Percentiles rank a stretch among this genome's conserved stretches.
phyloP scores from a whole-genome alignment of 1,139 yeast species.

The Saccharomyces uvarum region DNA sequence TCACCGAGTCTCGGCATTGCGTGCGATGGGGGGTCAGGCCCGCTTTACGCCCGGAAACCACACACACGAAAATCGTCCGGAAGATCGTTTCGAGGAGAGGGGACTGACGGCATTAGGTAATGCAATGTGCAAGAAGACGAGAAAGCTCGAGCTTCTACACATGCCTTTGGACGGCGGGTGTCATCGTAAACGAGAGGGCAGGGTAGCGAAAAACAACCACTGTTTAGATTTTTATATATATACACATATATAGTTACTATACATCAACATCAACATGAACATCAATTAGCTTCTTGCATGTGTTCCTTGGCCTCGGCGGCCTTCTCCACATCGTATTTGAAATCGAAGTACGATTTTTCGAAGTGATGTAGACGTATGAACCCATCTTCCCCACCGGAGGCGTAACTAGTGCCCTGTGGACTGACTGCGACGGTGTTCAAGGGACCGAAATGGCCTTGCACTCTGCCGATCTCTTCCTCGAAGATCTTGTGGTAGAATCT shows the following conservation, averaged over 20 bases:
- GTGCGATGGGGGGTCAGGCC: not conserved
- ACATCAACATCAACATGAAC: conserved; percentile 2
- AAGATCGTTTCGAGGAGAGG: not conserved
- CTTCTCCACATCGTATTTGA: conserved; percentile 85
- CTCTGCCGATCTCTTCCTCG: conserved; percentile 93
- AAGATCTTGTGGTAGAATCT: conserved; percentile 92
- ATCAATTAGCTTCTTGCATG: conserved; percentile 18
- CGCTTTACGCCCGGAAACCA: not conserved
- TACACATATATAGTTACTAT: conserved; percentile 3
- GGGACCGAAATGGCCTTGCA: conserved; percentile 98
- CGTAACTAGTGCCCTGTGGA: conserved; percentile 89
- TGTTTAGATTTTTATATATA: not conserved
- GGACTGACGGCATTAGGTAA: not conserved
- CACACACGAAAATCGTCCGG: not conserved
- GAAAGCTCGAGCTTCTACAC: too few relatives aligned
- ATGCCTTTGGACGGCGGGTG: too few relatives aligned
- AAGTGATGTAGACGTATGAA: conserved; percentile 88
- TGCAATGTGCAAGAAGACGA: too few relatives aligned
- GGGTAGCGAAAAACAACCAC: not conserved
- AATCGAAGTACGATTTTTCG: conserved; percentile 86
- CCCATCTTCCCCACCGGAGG: conserved; percentile 98
- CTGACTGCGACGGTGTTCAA: conserved; percentile 88
- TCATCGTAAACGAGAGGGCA: not conserved
- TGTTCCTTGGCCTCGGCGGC: conserved; percentile 46
- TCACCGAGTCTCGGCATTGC: not conserved